phyloP scores from a whole-genome alignment of 257 asterid genomes.

The Salvia rosmarinus region DNA sequence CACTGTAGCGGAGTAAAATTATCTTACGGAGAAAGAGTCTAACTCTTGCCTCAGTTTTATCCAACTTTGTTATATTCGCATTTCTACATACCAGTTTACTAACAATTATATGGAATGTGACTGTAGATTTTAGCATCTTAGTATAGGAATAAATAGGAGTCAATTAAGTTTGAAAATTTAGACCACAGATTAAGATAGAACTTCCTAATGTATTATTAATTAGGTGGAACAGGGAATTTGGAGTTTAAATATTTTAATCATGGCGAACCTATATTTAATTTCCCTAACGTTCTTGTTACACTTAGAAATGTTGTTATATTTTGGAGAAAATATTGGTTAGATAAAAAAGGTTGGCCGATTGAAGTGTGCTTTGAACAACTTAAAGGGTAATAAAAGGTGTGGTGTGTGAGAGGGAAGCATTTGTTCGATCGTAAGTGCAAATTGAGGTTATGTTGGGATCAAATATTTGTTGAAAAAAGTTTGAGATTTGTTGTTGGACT shows the following conservation, averaged over 20 bases:
- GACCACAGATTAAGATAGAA: not conserved
- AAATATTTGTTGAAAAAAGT: slow-evolving; percentile 31
- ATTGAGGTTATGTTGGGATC: slow-evolving; percentile 36
- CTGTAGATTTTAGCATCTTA: slow-evolving; percentile 4
- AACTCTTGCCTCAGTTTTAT: too few relatives aligned
- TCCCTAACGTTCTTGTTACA: not conserved
- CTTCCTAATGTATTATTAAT: not conserved
- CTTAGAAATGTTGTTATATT: not conserved
- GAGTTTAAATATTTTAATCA: not conserved
- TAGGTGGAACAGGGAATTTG: not conserved
- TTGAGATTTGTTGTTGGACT: slow-evolving; percentile 27
- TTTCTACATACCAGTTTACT: too few relatives aligned
- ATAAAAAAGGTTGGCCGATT: not conserved
- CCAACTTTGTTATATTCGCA: too few relatives aligned
- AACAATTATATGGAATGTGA: slow-evolving; percentile 7
- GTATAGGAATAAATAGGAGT: not conserved
- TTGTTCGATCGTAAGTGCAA: slow-evolving; percentile 33
- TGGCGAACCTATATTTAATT: not conserved
- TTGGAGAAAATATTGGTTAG: not conserved
- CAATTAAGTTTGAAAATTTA: not conserved
- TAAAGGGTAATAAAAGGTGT: not conserved
- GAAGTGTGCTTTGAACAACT: not conserved
- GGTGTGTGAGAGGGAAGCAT: slow-evolving; percentile 15
- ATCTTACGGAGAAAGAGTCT: too few relatives aligned
- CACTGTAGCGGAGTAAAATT: too few relatives aligned